Evolutionary conservation across 768 basidiomycete species (phyloP), one percentile per base, ranked within the genome.

Genomic region (Cystobasidium tubakii): DNA sequence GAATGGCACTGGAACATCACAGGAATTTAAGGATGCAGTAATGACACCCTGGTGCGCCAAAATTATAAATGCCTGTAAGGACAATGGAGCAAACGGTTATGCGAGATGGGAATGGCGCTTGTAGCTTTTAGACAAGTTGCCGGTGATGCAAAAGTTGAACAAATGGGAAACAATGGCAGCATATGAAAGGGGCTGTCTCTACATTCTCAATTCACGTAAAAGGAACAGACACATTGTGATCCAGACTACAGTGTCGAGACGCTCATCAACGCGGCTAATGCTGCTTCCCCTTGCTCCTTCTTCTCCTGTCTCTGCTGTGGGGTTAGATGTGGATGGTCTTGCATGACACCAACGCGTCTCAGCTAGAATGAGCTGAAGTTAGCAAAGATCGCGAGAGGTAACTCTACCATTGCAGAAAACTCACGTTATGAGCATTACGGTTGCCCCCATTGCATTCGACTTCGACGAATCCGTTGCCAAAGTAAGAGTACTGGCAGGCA

Each of bases 391-490:
- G 53, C 21, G n/a, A n/a, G n/a, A n/a, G n/a, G n/a, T n/a, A n/a
- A n/a, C n/a, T n/a, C n/a, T n/a, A n/a, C n/a, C 27, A 29, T 29
- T 4, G 4, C 53, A n/a, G 53, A 19, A 54, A 62, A 62, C 60
- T 62, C 60, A 62, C 60, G n/a, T 62, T 62, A 21, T 62, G 60
- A 7, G 63, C 63, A 65, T 34, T 65, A 10, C 63, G 31, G 23
- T 65, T 43, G 17, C 63, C 63, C 1, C 39, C 63, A 27, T 65
- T 65, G 63, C 39, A 43, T 36, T 71, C 69, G 31, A 71, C 50
- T 36, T 57, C 46, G 42, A 44, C 55, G 25, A 71, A 57, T 13
- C 69, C 69, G 36, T 71, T 60, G 19, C 53, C 53, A 19, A 71
- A 33, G 34, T 62, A 71, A 7, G 69, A 55, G 34, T 27, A 71